Evolutionary conservation across 495 filamentous ascomycete species (phyloP).

Genomic region (Neurospora cerealis): DNA sequence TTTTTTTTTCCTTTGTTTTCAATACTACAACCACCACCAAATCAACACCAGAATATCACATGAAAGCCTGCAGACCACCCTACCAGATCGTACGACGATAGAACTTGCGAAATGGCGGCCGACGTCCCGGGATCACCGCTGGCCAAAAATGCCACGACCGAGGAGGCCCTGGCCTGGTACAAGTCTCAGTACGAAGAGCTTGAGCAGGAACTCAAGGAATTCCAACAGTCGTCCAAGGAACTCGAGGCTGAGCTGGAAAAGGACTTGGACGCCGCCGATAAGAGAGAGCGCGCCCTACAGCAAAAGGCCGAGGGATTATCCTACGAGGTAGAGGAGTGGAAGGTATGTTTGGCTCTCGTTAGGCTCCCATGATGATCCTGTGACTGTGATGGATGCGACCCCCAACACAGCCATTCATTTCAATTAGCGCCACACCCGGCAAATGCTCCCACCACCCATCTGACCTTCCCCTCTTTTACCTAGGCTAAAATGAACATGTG

Average conservation of each 20-base stretch:
- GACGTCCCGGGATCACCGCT: neutral
- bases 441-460: constrained; percentile 1
- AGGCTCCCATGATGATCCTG: constrained; percentile 1
- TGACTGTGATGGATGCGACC: neutral
- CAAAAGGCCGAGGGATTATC: constrained; percentile 75
- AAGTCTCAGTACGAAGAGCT: constrained; percentile 92
- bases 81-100: neutral
- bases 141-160: constrained; percentile 33
- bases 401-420: neutral
- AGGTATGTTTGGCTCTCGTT: constrained; percentile 47
- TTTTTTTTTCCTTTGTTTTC: neutral
- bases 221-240: constrained; percentile 87
- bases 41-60: neutral
- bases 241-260: constrained; percentile 92
- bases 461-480: neutral
- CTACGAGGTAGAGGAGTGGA: constrained; percentile 96
- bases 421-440: neutral
- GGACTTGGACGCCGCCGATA: constrained; percentile 92
- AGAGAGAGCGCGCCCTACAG: constrained; percentile 73
- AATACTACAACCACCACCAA: neutral
- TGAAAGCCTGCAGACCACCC: neutral
- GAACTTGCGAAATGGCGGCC: constrained; percentile 33
- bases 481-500: neutral
- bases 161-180: constrained; percentile 81
- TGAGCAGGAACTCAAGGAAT: constrained; percentile 84